Base-by-base conservation (phyloP, 2,329 filamentous ascomycete species). In the Trichoderma koningii region DNA sequence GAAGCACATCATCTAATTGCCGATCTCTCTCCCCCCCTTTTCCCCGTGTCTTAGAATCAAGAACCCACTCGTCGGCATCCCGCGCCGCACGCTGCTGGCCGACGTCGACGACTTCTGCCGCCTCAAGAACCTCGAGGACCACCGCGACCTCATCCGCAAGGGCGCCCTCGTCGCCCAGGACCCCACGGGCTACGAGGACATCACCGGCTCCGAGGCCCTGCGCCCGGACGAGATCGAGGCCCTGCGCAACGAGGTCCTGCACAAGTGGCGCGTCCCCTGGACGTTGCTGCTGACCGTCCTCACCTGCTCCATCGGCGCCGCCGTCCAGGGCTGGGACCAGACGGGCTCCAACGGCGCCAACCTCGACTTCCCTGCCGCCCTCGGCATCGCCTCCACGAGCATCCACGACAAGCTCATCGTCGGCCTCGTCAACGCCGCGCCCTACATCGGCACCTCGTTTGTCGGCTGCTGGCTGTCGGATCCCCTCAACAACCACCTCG, bases 101-200 rank as follows among this genome's bases (percentile, higher is more conserved):
- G 78, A 87, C 59, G 87, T 87, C 38, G 81, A 86, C 59, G 78
- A 79, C n/a, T 91, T 90, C 71, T 88, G 87, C 45, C 77, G 79
- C 15, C 77, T 82, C 48, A 84, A 89, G 69, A 81, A 81, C 26
- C 80, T 93, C 28, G 75, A 78, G 2, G 84, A 89, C 62, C 82
- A 89, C 68, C 76, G 86, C 3, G 76, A 79, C 3, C 72, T 89
- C 17, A 81, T 93, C 59, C 81, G 84, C 59, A 89, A 88, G 70
- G 91, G 89, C 41, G 91, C 90, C 3, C 80, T 94, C 12, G 84
- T 93, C 19, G 91, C 91, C 3, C 89, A 91, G 73, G 86, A 89
- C 69, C 89, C 89, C 0, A 78, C 79, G 9, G 80, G 81, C 34
- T 90, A 79, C 73, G 88, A 91, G 65, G 78, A 82, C 41, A 81